Conservation (phyloP, 495 filamentous ascomycete species). For the Neurospora cerealis region DNA sequence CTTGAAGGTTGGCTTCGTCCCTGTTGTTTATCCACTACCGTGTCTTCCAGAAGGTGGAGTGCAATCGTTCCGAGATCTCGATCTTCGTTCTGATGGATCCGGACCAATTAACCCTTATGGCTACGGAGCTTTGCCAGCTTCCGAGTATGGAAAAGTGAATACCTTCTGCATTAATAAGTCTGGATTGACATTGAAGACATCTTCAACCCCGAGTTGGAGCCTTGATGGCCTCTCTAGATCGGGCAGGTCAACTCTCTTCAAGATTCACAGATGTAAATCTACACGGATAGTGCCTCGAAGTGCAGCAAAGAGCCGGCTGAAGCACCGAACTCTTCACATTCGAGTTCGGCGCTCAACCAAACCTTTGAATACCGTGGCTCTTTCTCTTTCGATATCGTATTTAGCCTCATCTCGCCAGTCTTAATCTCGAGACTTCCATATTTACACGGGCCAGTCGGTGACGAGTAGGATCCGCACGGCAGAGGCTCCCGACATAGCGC, state of each 20-base stretch:
- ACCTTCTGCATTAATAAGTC: too few species aligned
- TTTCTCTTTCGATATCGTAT: too few species aligned
- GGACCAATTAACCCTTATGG: neutral
- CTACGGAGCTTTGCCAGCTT: neutral
- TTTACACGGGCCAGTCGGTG: neutral
- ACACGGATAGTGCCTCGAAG: neutral
- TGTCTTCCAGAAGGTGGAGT: neutral
- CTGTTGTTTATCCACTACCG: neutral
- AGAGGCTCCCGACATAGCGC: neutral
- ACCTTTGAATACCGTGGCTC: neutral
- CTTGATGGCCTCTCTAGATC: neutral
- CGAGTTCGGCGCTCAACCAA: neutral
- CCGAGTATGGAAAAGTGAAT: neutral
- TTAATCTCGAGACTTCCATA: neutral
- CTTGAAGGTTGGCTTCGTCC: neutral
- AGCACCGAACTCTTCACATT: neutral
- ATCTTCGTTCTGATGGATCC: neutral
- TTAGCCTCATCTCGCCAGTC: constrained; percentile 25
- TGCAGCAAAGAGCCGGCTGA: neutral
- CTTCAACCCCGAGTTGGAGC: neutral
- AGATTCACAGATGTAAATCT: neutral
- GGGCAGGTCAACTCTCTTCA: neutral
- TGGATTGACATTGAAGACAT: too few species aligned
- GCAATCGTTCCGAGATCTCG: neutral
- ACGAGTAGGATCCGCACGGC: neutral